These are phyloP conservation scores for Aaosphaeria arxii DNA, from an alignment of 2,329 filamentous ascomycete species.

Conservation along the genomic window DNA sequence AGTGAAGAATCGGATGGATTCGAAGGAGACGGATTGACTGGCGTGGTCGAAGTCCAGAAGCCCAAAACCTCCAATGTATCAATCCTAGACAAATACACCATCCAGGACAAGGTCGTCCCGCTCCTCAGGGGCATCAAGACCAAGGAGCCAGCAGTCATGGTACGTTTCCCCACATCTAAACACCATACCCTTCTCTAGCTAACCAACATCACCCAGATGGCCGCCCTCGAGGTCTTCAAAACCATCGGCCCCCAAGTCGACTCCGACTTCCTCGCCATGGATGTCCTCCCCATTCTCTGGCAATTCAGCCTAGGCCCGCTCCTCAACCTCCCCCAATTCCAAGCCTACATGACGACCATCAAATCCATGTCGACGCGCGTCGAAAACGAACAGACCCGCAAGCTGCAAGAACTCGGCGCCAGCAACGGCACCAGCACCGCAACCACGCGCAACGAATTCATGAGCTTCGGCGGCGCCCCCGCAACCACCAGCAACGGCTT, in stretches of 20 bases:
- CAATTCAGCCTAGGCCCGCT: conserved; percentile 86
- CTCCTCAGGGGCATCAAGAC: conserved; percentile 92
- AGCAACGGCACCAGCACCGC: conserved; percentile 51
- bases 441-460: conserved; percentile 62
- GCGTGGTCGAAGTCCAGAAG: conserved; percentile 55
- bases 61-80: conserved; percentile 66
- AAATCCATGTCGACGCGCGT: conserved; percentile 75
- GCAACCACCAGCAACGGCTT: conserved; percentile 61
- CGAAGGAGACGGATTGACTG: conserved; percentile 70
- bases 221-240: conserved; percentile 77
- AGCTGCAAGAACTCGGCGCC: conserved; percentile 78
- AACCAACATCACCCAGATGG: conserved; percentile 52
- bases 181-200: not conserved
- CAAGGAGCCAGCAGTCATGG: conserved; percentile 95
- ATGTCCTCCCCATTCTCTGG: conserved; percentile 88
- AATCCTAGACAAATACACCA: conserved; percentile 93
- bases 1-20: conserved; percentile 34
- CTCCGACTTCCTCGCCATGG: conserved; percentile 86
- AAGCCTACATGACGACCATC: conserved; percentile 85
- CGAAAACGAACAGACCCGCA: conserved; percentile 84
- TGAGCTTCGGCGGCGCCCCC: conserved; percentile 59
- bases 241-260: conserved; percentile 82
- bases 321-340: conserved; percentile 80
- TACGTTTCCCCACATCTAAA: conserved; percentile 19
- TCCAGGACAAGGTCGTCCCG: conserved; percentile 95